A percentile compares a stretch with the other conserved stretches of the same genome.
Conservation (phyloP, 2,329 filamentous ascomycete species). For the Ophiocordyceps camponoti-floridani region DNA sequence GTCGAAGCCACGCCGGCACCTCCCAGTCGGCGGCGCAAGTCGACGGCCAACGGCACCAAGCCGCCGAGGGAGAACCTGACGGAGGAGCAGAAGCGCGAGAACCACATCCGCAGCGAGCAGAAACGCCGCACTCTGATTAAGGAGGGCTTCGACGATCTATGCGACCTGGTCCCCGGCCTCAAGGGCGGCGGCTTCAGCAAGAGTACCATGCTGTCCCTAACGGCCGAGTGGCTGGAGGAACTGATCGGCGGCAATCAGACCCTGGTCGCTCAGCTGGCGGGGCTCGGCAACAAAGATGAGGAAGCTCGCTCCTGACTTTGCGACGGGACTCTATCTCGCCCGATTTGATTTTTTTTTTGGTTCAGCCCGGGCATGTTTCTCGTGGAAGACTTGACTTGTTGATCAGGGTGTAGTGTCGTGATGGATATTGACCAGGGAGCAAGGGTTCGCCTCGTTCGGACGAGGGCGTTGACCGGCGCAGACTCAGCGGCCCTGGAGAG, state of each 20-base stretch:
- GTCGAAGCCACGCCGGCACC: constrained; percentile 11
- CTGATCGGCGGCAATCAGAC: constrained; percentile 50
- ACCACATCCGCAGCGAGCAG: constrained; percentile 77
- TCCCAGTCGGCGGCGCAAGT: not conserved
- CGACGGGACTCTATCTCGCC: not conserved
- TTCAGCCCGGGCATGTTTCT: too few relatives aligned
- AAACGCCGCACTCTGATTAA: constrained; percentile 70
- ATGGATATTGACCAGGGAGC: too few relatives aligned
- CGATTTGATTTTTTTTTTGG: too few relatives aligned
- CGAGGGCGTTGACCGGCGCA: too few relatives aligned
- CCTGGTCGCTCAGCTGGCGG: constrained; percentile 34
- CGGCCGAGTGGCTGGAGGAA: constrained; percentile 62
- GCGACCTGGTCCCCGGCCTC: constrained; percentile 57
- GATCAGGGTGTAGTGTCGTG: too few relatives aligned
- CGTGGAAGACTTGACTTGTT: too few relatives aligned
- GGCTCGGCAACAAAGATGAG: constrained; percentile 8
- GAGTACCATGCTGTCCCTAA: constrained; percentile 58
- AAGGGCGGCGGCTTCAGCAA: constrained; percentile 65
- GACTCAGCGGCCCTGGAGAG: too few relatives aligned
- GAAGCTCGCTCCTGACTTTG: not conserved
- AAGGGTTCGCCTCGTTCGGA: too few relatives aligned
- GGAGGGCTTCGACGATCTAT: constrained; percentile 67
- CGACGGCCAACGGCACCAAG: constrained; percentile 22
- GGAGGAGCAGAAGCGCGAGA: constrained; percentile 67
- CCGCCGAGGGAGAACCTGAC: constrained; percentile 51